These are phyloP conservation scores for Volvariella volvacea DNA, from an alignment of 1,284 basidiomycete species.

Conservation along the genomic window DNA sequence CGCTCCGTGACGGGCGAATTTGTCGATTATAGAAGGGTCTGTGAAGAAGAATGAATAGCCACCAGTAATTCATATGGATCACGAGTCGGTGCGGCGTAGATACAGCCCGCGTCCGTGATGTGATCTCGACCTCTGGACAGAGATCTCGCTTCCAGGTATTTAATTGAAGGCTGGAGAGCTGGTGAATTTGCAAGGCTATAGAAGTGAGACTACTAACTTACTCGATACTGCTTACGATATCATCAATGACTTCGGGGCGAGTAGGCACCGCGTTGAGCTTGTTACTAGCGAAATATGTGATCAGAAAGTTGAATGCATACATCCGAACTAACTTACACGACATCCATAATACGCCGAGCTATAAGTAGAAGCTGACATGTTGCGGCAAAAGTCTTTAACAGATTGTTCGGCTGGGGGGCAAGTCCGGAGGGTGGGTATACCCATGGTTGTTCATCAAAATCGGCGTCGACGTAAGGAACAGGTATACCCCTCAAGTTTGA, in stretches of 20 bases:
- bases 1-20: constrained; percentile 17
- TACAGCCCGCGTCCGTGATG: constrained; percentile 28
- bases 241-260: no score
- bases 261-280: no score
- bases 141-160: constrained; percentile 42
- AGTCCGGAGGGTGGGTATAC: constrained; percentile 25
- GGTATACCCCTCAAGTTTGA: constrained; percentile 22
- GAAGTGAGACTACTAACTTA: constrained; percentile 11
- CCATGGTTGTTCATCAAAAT: constrained; percentile 30
- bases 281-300: no score
- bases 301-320: no score
- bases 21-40: constrained; percentile 45
- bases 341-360: constrained; percentile 38
- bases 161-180: constrained; percentile 32
- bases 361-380: constrained; percentile 41
- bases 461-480: constrained; percentile 30
- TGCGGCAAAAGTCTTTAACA: constrained; percentile 36
- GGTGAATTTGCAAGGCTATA: background rate
- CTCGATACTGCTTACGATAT: constrained; percentile 33
- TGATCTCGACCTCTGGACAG: constrained; percentile 36
- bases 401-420: constrained; percentile 28
- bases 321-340: constrained; percentile 30
- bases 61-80: constrained; percentile 48
- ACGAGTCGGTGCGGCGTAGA: constrained; percentile 47
- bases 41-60: constrained; percentile 47